phyloP scores from a whole-genome alignment of 768 basidiomycete species.

The Cystofilobasidium capitatum region DNA sequence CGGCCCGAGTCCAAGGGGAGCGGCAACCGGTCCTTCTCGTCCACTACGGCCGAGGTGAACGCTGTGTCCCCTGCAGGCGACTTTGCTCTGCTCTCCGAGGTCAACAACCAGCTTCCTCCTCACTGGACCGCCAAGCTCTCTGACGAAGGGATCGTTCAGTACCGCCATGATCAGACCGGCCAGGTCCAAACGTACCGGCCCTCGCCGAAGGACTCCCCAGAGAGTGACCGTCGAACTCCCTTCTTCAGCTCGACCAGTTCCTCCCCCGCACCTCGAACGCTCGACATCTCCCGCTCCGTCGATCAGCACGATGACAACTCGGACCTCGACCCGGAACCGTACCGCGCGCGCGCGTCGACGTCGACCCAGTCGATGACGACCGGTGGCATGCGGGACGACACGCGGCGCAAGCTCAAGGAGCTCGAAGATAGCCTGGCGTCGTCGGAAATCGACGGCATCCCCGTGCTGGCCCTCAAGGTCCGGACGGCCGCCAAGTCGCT shows the following conservation, averaged over 20 bases:
- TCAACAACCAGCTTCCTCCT: constrained; percentile 13
- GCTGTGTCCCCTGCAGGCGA: constrained; percentile 3
- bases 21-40: background rate
- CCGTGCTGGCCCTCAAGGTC: constrained; percentile 25
- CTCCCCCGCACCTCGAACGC: background rate
- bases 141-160: constrained; percentile 27
- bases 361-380: constrained; percentile 3
- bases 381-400: constrained; percentile 2
- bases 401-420: constrained; percentile 11
- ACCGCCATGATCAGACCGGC: constrained; percentile 19
- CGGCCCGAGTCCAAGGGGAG: background rate
- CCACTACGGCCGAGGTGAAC: background rate
- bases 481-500: constrained; percentile 13
- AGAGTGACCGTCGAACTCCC: constrained; percentile 12
- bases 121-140: constrained; percentile 17
- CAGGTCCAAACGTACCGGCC: background rate
- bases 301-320: constrained; percentile 1
- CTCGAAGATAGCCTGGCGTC: constrained; percentile 17
- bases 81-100: constrained; percentile 10
- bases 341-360: background rate
- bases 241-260: constrained; percentile 18
- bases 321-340: constrained; percentile 7
- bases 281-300: background rate
- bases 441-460: constrained; percentile 22
- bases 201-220: background rate